Percentiles rank a stretch among this genome's conserved stretches.
phyloP scores from a whole-genome alignment of 805 yeast genomes.

The Yarrowia sp. region DNA sequence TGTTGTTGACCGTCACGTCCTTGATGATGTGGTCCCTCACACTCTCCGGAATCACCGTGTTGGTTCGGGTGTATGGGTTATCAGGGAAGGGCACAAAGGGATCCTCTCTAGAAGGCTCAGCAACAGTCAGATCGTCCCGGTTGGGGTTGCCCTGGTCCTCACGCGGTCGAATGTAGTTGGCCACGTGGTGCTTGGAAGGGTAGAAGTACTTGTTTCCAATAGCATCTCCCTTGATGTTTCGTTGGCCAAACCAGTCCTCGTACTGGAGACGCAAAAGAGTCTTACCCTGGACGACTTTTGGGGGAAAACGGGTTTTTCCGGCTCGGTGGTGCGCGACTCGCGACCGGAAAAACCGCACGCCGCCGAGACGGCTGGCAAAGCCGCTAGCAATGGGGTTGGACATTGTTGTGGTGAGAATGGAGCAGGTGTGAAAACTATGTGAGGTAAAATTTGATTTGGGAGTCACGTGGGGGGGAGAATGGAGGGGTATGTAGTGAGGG shows the following conservation, averaged over 20 bases:
- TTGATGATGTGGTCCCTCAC: constrained; percentile 59
- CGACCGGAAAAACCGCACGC: constrained; percentile 2
- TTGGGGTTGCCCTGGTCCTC: neutral
- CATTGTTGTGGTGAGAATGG: neutral
- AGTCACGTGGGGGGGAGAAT: neutral
- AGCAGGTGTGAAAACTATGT: neutral
- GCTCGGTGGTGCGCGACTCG: constrained; percentile 1
- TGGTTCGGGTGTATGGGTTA: constrained; percentile 67
- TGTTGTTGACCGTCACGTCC: constrained; percentile 49
- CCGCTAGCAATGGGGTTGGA: neutral
- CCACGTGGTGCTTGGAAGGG: constrained; percentile 9
- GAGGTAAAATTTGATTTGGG: neutral
- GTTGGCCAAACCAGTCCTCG: constrained; percentile 19
- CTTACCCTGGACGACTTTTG: constrained; percentile 15
- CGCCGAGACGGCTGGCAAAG: constrained; percentile 3
- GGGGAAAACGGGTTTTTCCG: constrained; percentile 9
- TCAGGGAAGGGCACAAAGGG: constrained; percentile 70
- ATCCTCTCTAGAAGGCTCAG: constrained; percentile 6
- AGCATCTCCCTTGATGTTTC: constrained; percentile 23
- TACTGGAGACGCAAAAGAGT: constrained; percentile 5
- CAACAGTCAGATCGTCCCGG: constrained; percentile 2
- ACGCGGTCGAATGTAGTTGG: neutral
- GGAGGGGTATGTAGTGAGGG: neutral
- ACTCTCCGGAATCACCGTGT: constrained; percentile 53
- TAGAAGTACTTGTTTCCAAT: constrained; percentile 9